These are phyloP conservation scores for Thielaviopsis ethacetica DNA, from an alignment of 2,329 filamentous ascomycete species.

Conservation along the genomic window DNA sequence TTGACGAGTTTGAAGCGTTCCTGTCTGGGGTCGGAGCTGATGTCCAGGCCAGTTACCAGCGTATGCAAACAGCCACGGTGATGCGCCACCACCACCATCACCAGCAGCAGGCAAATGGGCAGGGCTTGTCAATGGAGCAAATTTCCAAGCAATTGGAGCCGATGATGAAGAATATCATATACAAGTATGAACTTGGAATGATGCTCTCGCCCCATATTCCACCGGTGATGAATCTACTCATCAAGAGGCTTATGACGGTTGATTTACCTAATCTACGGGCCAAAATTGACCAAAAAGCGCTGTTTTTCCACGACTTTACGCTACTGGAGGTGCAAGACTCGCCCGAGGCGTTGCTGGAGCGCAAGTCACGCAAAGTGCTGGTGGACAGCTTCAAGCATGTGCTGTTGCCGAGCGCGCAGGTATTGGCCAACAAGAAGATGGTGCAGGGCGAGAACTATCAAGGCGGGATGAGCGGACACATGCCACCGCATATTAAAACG, in stretches of 20 bases:
- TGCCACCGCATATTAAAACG: slow-evolving; percentile 5
- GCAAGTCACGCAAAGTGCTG: slow-evolving; percentile 23
- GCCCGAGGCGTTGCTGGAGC: slow-evolving; percentile 25
- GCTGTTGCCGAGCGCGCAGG: slow-evolving; percentile 25
- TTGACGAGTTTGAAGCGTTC: slow-evolving; percentile 45
- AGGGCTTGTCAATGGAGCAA: slow-evolving; percentile 16
- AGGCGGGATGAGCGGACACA: neutral
- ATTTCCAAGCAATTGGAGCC: slow-evolving; percentile 26
- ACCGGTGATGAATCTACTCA: slow-evolving; percentile 33
- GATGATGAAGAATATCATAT: slow-evolving; percentile 29
- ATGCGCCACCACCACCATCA: slow-evolving; percentile 4
- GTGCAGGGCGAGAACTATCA: slow-evolving; percentile 11
- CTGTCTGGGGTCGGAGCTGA: slow-evolving; percentile 32
- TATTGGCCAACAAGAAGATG: slow-evolving; percentile 15
- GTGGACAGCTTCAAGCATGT: slow-evolving; percentile 43
- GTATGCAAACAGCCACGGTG: slow-evolving; percentile 5
- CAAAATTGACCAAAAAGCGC: slow-evolving; percentile 44
- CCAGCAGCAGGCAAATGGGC: slow-evolving; percentile 9
- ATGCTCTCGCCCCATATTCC: slow-evolving; percentile 32
- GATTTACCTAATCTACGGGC: slow-evolving; percentile 41
- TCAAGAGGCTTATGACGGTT: slow-evolving; percentile 48
- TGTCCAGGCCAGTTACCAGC: slow-evolving; percentile 27
- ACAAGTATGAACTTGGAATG: slow-evolving; percentile 34
- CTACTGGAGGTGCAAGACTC: slow-evolving; percentile 50
- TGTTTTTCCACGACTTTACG: slow-evolving; percentile 58